Evolutionary conservation across 805 yeast genomes (phyloP), one percentile per base, ranked within the genome.

Genomic region (Zygosaccharomyces siamensis): DNA sequence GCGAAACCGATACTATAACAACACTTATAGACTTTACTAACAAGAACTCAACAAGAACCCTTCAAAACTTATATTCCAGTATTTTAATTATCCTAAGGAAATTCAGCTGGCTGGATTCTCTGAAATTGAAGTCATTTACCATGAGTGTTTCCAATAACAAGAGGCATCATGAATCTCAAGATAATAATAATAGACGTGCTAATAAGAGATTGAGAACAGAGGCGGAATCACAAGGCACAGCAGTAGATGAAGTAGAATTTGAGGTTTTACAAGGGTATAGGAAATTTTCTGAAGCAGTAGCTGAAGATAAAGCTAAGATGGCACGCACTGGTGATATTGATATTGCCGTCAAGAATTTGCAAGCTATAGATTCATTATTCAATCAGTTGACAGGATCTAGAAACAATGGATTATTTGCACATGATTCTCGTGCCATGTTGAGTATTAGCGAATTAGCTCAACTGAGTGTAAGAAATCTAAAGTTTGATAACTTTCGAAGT

Each of bases 381-480:
- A 62, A 68, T 1, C 66, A 68, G 26, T 72, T 77, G 2, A 72
- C 71, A 30, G 66, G 62, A 5, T 67, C 69, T 39, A 60, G 66
- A 16, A 68, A 63, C 45, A 75, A 71, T 52, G 64, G 64, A 2
- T 56, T 76, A 7, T 72, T 76, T 27, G 86, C 87, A 0, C 74
- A 77, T 48, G 95, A 86, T 63, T 75, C 92, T 1, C 79, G 79
- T 47, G 80, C 84, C 4, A 72, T 86, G 55, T 70, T 72, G 27
- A 80, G 76, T 50, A 76, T 84, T 8, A 76, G 86, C 32, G 77
- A 76, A 49, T 74, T 83, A 57, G 83, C 88, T 10, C 80, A 83
- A 35, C 67, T 81, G 20, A 84, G 85, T 39, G 80, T 86, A 2
- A 72, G 79, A 43, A 82, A 80, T 63, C 57, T 84, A 54, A 78